Percentiles rank a stretch among this genome's conserved stretches.
Conservation (phyloP, 768 basidiomycete genomes). For the Flagelloscypha sp. region DNA sequence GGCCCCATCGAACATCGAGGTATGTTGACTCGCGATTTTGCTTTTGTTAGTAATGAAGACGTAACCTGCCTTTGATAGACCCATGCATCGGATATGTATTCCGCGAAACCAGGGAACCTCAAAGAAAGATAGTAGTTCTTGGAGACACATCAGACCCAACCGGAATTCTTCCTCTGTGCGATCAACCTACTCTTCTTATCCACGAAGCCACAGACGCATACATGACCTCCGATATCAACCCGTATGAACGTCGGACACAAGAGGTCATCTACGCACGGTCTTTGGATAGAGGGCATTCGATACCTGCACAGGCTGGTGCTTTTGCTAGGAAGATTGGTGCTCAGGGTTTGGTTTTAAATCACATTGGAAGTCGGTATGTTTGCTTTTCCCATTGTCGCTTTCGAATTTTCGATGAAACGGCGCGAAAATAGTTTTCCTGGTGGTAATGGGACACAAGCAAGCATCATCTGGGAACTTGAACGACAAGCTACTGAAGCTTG, state of each 20-base stretch:
- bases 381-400: background rate
- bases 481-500: slow-evolving; percentile 55
- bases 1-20: slow-evolving; percentile 74
- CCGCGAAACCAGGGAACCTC: slow-evolving; percentile 39
- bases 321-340: slow-evolving; percentile 62
- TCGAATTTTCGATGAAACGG: slow-evolving; percentile 1
- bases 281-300: slow-evolving; percentile 68
- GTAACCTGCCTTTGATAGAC: slow-evolving; percentile 31
- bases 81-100: slow-evolving; percentile 77
- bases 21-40: slow-evolving; percentile 21
- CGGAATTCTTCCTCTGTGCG: slow-evolving; percentile 48
- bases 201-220: slow-evolving; percentile 80
- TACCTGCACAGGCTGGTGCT: slow-evolving; percentile 66
- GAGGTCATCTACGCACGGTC: slow-evolving; percentile 40
- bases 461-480: slow-evolving; percentile 53
- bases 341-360: slow-evolving; percentile 61
- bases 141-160: slow-evolving; percentile 72
- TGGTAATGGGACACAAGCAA: slow-evolving; percentile 23
- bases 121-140: slow-evolving; percentile 62
- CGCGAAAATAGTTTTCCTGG: slow-evolving; percentile 38
- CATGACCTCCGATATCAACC: slow-evolving; percentile 50
- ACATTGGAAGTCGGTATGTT: slow-evolving; percentile 63
- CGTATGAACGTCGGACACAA: slow-evolving; percentile 32
- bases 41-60: background rate
- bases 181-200: slow-evolving; percentile 55